Evolutionary conservation across 257 asterid genomes (phyloP).

Genomic region (Mentha longifolia): DNA sequence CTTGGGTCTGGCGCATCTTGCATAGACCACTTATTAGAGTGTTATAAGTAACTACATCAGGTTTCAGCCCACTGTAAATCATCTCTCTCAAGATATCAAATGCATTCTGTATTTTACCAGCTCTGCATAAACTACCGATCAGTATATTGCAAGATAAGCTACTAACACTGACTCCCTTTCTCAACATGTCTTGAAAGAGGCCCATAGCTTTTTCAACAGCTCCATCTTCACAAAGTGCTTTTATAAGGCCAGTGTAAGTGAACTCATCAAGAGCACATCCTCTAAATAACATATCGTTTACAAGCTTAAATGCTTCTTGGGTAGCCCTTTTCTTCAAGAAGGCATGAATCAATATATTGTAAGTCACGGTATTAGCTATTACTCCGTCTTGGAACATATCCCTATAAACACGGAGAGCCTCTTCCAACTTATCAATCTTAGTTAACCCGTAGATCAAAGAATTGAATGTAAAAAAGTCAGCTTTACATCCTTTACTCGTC

Average conservation of each 20-base stretch:
- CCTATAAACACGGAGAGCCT: slow-evolving; percentile 63
- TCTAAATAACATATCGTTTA: slow-evolving; percentile 79
- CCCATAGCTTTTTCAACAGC: slow-evolving; percentile 71
- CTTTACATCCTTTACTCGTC: slow-evolving; percentile 62
- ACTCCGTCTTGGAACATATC: slow-evolving; percentile 83
- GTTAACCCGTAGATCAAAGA: slow-evolving; percentile 76
- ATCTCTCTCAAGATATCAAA: slow-evolving; percentile 69
- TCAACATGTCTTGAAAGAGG: slow-evolving; percentile 74
- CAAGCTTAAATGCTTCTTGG: slow-evolving; percentile 72
- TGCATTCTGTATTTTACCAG: slow-evolving; percentile 65
- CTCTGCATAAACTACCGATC: slow-evolving; percentile 59
- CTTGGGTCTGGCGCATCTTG: slow-evolving; percentile 57
- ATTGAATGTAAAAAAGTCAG: slow-evolving; percentile 73
- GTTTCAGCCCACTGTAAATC: slow-evolving; percentile 69
- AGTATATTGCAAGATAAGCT: slow-evolving; percentile 62
- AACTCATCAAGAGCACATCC: slow-evolving; percentile 66
- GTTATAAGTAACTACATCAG: slow-evolving; percentile 81
- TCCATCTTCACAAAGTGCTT: slow-evolving; percentile 80
- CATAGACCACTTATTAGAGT: slow-evolving; percentile 78
- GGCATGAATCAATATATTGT: slow-evolving; percentile 78
- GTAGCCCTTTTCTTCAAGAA: slow-evolving; percentile 54
- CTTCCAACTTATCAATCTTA: slow-evolving; percentile 59
- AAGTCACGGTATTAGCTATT: slow-evolving; percentile 81
- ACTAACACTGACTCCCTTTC: slow-evolving; percentile 58
- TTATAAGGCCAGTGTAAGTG: slow-evolving; percentile 78